Base-by-base conservation (phyloP, 1,284 basidiomycete species). In the Uromyces viciae-fabae region DNA sequence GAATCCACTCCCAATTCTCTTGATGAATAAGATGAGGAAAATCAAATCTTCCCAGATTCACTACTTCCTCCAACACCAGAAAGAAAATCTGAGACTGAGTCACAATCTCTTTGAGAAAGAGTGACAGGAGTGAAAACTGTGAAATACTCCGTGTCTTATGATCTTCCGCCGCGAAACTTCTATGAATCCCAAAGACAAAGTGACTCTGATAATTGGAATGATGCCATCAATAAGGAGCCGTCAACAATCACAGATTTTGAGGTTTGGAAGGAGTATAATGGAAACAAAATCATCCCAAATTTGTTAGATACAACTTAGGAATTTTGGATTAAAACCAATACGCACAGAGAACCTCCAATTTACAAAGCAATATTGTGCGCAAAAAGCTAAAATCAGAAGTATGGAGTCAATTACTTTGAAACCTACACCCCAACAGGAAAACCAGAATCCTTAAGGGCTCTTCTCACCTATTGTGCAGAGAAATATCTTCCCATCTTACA, bases 351-450 rank as follows among this genome's bases (percentile, higher is more conserved):
- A 0, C 75, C 87, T 1, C 46, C 82, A 15, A 80, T 82, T 17
- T 84, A 84, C 79, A 89, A 89, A 74, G 88, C 87, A 0, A 77
- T 84, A 0, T 84, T 88, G 0, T 86, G 88, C 0, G 88, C 87
- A 0, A 84, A 86, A 60, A 88, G 88, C 0, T 89, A 87, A 83
- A 83, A 83, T 0, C 89, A 90, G 82, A 81, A 84, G 0, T 83
- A 84, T 2, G 86, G 88, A 0, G 64, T 88, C 0, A 87, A 89
- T 81, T 89, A 87, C 82, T 85, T 86, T 31, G 84, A 88, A 46
- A 88, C 86, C 0, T 88, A 85, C 75, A 83, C 87, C 0, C 88
- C 88, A 0, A 85, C 88, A 0, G 86, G 86, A 3, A 84, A 85
- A 15, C 84, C 87, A 1, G 77, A 85, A 0, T 86, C 87, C 0